Base-by-base conservation (phyloP, 2,329 filamentous ascomycete genomes). In the Sarocladium kiliense region DNA sequence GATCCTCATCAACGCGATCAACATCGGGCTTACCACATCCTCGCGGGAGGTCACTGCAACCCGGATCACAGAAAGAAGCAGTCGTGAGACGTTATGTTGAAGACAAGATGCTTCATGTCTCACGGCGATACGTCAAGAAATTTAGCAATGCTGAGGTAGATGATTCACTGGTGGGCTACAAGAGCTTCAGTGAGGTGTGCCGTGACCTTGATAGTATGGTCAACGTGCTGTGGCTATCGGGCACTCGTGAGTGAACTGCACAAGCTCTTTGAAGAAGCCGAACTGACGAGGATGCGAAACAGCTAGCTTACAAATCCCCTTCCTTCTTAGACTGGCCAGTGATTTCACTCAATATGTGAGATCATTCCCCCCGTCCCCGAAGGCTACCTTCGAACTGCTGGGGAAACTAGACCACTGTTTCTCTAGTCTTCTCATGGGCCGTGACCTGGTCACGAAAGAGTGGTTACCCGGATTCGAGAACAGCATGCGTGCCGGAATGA, bases 331-430 rank as follows among this genome's bases (percentile, higher is more conserved):
- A 55, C 74, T 96, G 49, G 89, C 90, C 1, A 80, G 87, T 53
- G 78, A 91, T 57, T 77, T 91, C 36, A 85, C 83, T 56, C 83
- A 84, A 18, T 91, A 88, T 67, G 78, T 96, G 2, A 75, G 84
- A 3, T 81, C 85, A 9, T 96, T 96, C 66, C 79, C 84, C 0
- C 68, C 71, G 4, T 63, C 69, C 2, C 85, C 88, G 0, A 77
- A 75, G n/a, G 72, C 84, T 1, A 87, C 88, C 0, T 91, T 97
- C 63, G 70, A 76, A 1, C 67, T 93, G 0, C 74, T 96, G 2
- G 78, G 79, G 47, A 97, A 95, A 69, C 75, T 97, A 19, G 93
- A 97, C 64, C 82, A 87, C 62, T 89, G 89, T 37, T 96, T 97
- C 65, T 82, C 88, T 1, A 89, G 87, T 56, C 74, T 97, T 10